These are phyloP conservation scores for Bryoglossum gracile DNA, from an alignment of 495 filamentous ascomycete species.

Conservation along the genomic window DNA sequence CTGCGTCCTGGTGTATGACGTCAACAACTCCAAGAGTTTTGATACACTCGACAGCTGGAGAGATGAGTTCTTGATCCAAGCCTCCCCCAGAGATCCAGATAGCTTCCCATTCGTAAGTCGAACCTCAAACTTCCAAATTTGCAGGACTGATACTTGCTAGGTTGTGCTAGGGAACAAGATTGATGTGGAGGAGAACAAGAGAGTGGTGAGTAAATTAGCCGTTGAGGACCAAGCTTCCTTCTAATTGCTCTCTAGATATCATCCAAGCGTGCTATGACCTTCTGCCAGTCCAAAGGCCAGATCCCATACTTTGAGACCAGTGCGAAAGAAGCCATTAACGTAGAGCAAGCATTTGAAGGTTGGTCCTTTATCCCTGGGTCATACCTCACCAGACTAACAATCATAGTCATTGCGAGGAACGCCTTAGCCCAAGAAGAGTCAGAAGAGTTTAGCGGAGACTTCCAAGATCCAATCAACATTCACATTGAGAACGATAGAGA, in stretches of 20 bases:
- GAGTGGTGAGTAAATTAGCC: slow-evolving; percentile 53
- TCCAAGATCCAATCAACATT: slow-evolving; percentile 95
- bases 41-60: slow-evolving; percentile 97
- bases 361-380: slow-evolving; percentile 15
- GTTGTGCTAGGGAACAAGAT: slow-evolving; percentile 98
- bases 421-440: slow-evolving; percentile 94
- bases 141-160: slow-evolving; percentile 33
- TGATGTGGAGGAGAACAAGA: slow-evolving; percentile 92
- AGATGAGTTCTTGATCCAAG: slow-evolving; percentile 97
- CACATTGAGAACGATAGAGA: slow-evolving; percentile 85
- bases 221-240: background rate
- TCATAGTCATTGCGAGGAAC: slow-evolving; percentile 87
- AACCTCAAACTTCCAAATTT: background rate
- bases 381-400: background rate
- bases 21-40: slow-evolving; percentile 98
- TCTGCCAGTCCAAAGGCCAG: slow-evolving; percentile 93
- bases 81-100: slow-evolving; percentile 91
- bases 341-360: slow-evolving; percentile 99
- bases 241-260: slow-evolving; percentile 56
- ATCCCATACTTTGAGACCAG: slow-evolving; percentile 99
- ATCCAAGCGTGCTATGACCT: slow-evolving; percentile 89
- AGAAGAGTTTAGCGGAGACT: slow-evolving; percentile 86
- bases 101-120: slow-evolving; percentile 92
- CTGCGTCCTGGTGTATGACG: slow-evolving; percentile 96
- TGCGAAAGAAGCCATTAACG: slow-evolving; percentile 96